A percentile compares a stretch with the other conserved stretches of the same genome.
Conservation (phyloP, 305 asterid species). For the Euphrasia arctica region DNA sequence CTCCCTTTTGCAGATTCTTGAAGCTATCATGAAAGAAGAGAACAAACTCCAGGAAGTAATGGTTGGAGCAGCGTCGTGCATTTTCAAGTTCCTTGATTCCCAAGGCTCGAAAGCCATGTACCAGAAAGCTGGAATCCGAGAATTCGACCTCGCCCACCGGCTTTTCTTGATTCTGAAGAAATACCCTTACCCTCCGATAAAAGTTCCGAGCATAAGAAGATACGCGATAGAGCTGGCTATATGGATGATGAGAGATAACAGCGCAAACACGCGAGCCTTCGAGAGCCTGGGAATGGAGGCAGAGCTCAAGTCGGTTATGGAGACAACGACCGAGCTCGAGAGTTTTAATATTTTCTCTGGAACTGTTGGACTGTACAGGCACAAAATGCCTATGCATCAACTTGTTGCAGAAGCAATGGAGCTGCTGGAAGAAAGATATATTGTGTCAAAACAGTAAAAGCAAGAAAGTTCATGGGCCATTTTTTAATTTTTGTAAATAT, state of each 20-base stretch:
- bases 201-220: conserved; percentile 82
- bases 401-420: conserved; percentile 60
- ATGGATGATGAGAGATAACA: conserved; percentile 85
- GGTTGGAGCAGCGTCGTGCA: conserved; percentile 69
- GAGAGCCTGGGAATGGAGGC: conserved; percentile 47
- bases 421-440: conserved; percentile 41
- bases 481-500: conserved; percentile 18
- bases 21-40: conserved; percentile 74
- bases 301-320: conserved; percentile 61
- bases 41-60: conserved; percentile 81
- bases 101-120: conserved; percentile 50
- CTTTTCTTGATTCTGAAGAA: conserved; percentile 46
- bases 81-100: conserved; percentile 58
- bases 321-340: conserved; percentile 85
- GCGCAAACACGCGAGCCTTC: conserved; percentile 35
- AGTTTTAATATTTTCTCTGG: conserved; percentile 89
- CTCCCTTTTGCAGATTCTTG: conserved; percentile 52
- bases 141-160: conserved; percentile 49
- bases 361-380: conserved; percentile 73
- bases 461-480: conserved; percentile 14
- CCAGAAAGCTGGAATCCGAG: conserved; percentile 36
- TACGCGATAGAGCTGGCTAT: conserved; percentile 66
- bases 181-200: conserved; percentile 55
- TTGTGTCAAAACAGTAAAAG: background rate
- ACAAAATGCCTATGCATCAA: conserved; percentile 48